Percentiles rank a stretch among this genome's conserved stretches.
Conservation (phyloP, 805 yeast genomes). For the Candida morakotiae region DNA sequence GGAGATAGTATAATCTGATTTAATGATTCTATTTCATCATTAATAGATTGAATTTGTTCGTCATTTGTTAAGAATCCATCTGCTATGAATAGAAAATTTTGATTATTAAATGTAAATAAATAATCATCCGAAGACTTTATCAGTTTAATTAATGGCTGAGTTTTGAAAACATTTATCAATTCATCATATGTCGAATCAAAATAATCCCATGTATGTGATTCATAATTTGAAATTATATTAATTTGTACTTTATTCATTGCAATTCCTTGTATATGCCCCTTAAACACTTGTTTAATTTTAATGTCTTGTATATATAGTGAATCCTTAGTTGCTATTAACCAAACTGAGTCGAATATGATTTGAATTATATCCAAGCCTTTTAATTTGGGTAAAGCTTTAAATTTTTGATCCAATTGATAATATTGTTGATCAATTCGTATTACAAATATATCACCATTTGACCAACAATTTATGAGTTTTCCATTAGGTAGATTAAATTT, state of each 20-base stretch:
- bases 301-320: conserved; percentile 22
- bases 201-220: conserved; percentile 29
- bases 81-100: conserved; percentile 12
- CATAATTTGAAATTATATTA: conserved; percentile 16
- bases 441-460: conserved; percentile 34
- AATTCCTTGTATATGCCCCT: conserved; percentile 15
- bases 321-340: conserved; percentile 26
- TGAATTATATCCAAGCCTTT: conserved; percentile 23
- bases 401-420: conserved; percentile 25
- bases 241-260: conserved; percentile 21
- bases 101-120: conserved; percentile 14
- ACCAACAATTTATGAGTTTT: conserved; percentile 27
- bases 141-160: conserved; percentile 1
- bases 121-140: conserved; percentile 2
- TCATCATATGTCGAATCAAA: conserved; percentile 27
- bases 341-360: conserved; percentile 21
- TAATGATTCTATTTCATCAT: conserved; percentile 12
- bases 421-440: conserved; percentile 22
- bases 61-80: conserved; percentile 24
- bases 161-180: conserved; percentile 24
- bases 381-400: conserved; percentile 29
- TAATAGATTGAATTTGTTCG: conserved; percentile 19
- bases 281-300: conserved; percentile 26
- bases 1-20: conserved; percentile 20
- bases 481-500: conserved; percentile 18